Base-by-base conservation (phyloP, 345 rosid genomes). In the Alliaria petiolata region DNA sequence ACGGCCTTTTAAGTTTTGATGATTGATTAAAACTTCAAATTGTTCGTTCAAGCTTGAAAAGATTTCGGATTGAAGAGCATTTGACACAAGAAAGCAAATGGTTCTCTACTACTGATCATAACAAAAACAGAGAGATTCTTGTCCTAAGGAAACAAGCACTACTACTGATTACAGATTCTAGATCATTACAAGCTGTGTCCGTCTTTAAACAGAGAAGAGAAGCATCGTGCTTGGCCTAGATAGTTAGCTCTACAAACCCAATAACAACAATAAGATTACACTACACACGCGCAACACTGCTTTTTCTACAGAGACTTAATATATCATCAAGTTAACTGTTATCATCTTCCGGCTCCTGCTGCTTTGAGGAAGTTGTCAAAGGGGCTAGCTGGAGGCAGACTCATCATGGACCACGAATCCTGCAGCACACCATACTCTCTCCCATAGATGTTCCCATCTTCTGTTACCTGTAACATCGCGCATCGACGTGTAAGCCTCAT, bases 341-440 rank as follows among this genome's bases (percentile, higher is more conserved):
- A 40, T 66, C 36, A 74, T 49, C 67, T 83, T 34, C 74, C 78
- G 0, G 79, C 74, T 75, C 97, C 84, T 9, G 99, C 97, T 57
- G 95, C 97, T 76, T 84, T 88, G 28, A 91, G 95, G 78, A 91
- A 95, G 81, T 95, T 95, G 80, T 88, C 97, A 31, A 83, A 95
- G 45, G 98, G 97, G 75, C 98, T 91, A 3, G 98, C 88, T 7
- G 98, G 93, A 20, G 99, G 99, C 34, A 91, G 81, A 74, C 89
- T 88, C 86, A 93, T 85, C 22, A 81, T 78, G 59, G 78, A 70
- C 76, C 88, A 71, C 33, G 84, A 72, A 50, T 88, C 92, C 65
- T 28, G 70, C 8, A 49, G 49, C 60, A 65, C 49, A 49, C 15
- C 38, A 30, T 40, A 67, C 61, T 78, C 88, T 35, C 71, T 69